Percentiles rank a stretch among this genome's conserved stretches.
Evolutionary conservation across 2,329 filamentous ascomycete genomes (phyloP).

Genomic region (Blastomyces gilchristii): DNA sequence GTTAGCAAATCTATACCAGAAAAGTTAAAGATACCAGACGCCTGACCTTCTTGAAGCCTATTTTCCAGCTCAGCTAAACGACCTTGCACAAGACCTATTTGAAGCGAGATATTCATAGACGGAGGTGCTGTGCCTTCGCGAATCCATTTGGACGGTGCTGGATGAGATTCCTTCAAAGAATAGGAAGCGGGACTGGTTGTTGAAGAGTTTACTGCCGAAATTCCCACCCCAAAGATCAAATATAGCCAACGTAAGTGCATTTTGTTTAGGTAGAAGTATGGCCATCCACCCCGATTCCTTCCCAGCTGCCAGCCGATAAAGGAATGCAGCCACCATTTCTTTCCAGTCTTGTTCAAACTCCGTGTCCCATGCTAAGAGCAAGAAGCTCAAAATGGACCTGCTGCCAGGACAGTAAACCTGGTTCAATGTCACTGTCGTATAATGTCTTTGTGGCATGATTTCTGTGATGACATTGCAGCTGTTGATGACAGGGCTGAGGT

Average conservation of each 20-base stretch:
- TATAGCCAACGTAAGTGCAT: not conserved
- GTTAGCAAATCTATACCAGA: not conserved
- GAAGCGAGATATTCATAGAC: not conserved
- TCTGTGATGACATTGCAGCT: not conserved
- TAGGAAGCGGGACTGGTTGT: not conserved
- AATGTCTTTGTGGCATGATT: not conserved
- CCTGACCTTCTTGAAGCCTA: constrained; percentile 1
- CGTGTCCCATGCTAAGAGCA: not conserved
- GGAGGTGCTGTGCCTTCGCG: not conserved
- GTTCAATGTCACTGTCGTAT: not conserved
- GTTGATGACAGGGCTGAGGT: not conserved
- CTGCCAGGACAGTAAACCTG: not conserved
- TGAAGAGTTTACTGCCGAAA: not conserved
- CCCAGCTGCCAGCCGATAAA: not conserved
- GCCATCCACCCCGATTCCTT: not conserved
- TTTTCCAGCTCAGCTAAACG: not conserved
- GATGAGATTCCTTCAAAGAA: not conserved
- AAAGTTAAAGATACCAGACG: not conserved
- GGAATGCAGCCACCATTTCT: not conserved
- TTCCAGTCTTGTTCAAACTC: not conserved
- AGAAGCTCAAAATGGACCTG: not conserved
- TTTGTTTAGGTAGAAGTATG: not conserved
- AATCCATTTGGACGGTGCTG: not conserved
- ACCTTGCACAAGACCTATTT: constrained; percentile 1
- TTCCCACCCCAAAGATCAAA: not conserved